Percentiles rank a stretch among this genome's conserved stretches.
These are phyloP conservation scores for Xylaria scruposa DNA, from an alignment of 495 filamentous ascomycete species.

Conservation along the genomic window DNA sequence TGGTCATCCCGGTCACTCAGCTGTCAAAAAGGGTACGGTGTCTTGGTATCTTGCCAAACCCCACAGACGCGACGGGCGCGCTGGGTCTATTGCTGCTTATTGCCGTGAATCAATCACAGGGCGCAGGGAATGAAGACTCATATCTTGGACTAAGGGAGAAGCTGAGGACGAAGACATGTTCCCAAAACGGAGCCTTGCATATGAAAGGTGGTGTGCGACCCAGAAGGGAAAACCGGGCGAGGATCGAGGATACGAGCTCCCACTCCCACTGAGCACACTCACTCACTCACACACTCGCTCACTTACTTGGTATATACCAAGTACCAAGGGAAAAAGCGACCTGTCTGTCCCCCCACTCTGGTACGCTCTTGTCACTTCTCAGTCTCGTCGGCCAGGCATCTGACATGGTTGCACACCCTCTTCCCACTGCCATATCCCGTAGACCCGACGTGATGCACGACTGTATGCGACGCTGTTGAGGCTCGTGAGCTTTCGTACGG, in stretches of 20 bases:
- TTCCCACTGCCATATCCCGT: conserved; percentile 31
- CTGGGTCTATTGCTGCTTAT: conserved; percentile 25
- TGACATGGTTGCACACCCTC: conserved; percentile 39
- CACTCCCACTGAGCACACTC: not conserved
- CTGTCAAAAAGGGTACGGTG: conserved; percentile 23
- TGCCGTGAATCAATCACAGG: conserved; percentile 36
- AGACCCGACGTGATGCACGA: conserved; percentile 25
- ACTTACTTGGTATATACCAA: too few relatives aligned
- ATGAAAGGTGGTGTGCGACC: conserved; percentile 37
- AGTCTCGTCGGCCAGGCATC: conserved; percentile 30
- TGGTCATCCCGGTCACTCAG: conserved; percentile 39
- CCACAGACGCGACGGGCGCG: conserved; percentile 25
- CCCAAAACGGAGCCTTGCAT: conserved; percentile 38
- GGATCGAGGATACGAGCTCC: conserved; percentile 26
- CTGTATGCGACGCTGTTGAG: conserved; percentile 32
- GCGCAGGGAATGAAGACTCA: conserved; percentile 35
- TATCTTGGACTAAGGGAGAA: conserved; percentile 5
- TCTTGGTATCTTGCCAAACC: conserved; percentile 15
- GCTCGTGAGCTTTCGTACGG: conserved; percentile 29
- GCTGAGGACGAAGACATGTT: conserved; percentile 20
- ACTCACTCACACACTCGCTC: too few relatives aligned
- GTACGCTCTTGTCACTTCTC: not conserved
- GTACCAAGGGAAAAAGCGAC: not conserved
- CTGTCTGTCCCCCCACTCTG: conserved; percentile 4
- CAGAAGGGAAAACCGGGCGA: conserved; percentile 30